phyloP scores from a whole-genome alignment of 257 asterid species.

The Solanum clarkiae region DNA sequence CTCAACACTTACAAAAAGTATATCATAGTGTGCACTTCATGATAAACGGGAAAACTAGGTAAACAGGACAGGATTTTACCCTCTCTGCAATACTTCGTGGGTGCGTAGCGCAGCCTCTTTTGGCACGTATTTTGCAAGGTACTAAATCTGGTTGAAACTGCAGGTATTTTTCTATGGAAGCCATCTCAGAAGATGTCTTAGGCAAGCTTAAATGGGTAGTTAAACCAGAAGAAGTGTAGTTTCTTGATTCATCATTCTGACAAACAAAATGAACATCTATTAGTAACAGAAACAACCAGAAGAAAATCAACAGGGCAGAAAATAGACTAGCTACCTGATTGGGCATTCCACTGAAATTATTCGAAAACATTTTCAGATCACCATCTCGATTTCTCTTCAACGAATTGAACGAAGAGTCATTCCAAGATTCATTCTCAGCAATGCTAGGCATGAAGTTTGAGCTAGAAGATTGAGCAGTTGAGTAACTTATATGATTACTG shows the following conservation, averaged over 20 bases:
- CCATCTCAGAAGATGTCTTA: slow-evolving; percentile 41
- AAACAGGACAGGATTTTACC: slow-evolving; percentile 25
- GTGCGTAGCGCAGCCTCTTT: slow-evolving; percentile 86
- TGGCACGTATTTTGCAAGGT: slow-evolving; percentile 81
- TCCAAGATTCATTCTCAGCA: slow-evolving; percentile 67
- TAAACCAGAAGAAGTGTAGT: slow-evolving; percentile 19
- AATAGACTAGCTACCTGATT: slow-evolving; percentile 22
- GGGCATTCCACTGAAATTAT: slow-evolving; percentile 25
- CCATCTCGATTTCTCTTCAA: slow-evolving; percentile 58
- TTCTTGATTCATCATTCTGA: slow-evolving; percentile 42
- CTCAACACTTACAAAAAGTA: not conserved
- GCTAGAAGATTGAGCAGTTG: slow-evolving; percentile 37
- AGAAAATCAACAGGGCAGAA: not conserved
- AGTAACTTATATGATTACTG: slow-evolving; percentile 39
- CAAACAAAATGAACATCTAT: not conserved
- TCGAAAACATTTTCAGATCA: slow-evolving; percentile 44
- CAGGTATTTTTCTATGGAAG: slow-evolving; percentile 39
- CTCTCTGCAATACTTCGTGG: slow-evolving; percentile 94
- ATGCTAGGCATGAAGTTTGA: slow-evolving; percentile 78
- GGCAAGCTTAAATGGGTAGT: slow-evolving; percentile 86
- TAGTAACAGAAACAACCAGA: not conserved
- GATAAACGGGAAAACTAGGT: not conserved
- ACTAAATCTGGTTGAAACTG: slow-evolving; percentile 54
- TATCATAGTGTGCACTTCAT: not conserved
- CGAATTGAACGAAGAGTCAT: slow-evolving; percentile 30